Base-by-base conservation (phyloP, 2,329 filamentous ascomycete genomes). In the Didymellaceae sp. region DNA sequence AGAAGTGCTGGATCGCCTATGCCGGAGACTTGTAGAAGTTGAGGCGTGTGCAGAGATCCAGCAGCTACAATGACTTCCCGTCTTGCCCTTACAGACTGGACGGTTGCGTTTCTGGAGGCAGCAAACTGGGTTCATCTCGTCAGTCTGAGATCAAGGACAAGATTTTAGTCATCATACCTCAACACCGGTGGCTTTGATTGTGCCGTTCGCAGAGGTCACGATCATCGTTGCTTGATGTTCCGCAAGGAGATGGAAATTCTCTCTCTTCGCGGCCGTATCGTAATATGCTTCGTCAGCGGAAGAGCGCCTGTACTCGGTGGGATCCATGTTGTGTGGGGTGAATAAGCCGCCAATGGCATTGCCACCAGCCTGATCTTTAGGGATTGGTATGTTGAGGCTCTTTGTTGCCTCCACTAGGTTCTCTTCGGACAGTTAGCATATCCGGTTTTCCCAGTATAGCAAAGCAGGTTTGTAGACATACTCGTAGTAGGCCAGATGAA, bases 21-120 rank as follows among this genome's bases (percentile, higher is more conserved):
- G 7, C 65, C 65, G 21, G 63, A 66, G 1, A 65, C 51, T 24
- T 67, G 65, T 9, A 68, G 53, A 1, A 68, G 35, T 40, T 68
- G 64, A 6, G 65, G 64, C 1, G 63, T 63, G 39, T 65, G 63
- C 6, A 68, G 22, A 17, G 62, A 10, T 16, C 65, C 65, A 39
- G 65, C 65, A 13, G 65, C 58, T 11, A 67, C 28, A 14, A 68
- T 59, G 11, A 54, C 63, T 31, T 68, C 65, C 35, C 53, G 45
- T 34, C 49, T 63, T 11, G 58, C 64, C n/a, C 49, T 58, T 4
- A 61, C 49, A 3, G 45, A 52, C 22, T 57, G 50, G 11, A 44
- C 34, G 21, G 38, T 33, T 5, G 51, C 57, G 18, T 43, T 30
- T 24, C 44, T 43, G 2, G 62, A 63, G 32, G 48, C 22, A 17